phyloP scores from a whole-genome alignment of 805 yeast species.

The Lipomyces starkeyi region DNA sequence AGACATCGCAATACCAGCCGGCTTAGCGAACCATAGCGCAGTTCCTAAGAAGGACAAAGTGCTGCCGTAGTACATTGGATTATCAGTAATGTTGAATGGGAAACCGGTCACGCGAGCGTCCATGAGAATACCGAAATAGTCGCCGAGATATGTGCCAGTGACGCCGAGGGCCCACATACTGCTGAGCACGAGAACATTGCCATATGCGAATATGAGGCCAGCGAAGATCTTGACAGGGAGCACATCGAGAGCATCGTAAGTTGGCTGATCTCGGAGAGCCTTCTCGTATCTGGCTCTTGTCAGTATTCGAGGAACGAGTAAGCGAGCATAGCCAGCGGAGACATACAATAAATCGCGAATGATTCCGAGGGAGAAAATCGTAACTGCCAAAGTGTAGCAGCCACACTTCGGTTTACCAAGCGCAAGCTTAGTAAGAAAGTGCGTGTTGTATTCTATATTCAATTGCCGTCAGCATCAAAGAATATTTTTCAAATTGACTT shows the following conservation, averaged over 20 bases:
- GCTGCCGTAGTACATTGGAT: conserved; percentile 98
- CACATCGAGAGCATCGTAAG: conserved; percentile 57
- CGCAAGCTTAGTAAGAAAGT: conserved; percentile 73
- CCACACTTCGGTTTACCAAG: conserved; percentile 72
- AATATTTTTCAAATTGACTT: background rate
- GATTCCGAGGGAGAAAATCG: conserved; percentile 86
- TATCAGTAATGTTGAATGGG: conserved; percentile 89
- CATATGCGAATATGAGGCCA: conserved; percentile 60
- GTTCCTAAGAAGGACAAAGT: conserved; percentile 88
- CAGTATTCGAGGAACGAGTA: background rate
- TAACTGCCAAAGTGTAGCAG: conserved; percentile 80
- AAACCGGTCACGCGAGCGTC: conserved; percentile 85
- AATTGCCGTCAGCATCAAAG: background rate
- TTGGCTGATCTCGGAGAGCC: conserved; percentile 76
- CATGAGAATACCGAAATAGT: conserved; percentile 96
- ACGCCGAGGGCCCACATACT: conserved; percentile 94
- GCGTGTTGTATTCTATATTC: conserved; percentile 69
- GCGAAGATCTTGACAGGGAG: conserved; percentile 58
- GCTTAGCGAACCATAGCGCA: conserved; percentile 81
- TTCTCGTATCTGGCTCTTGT: conserved; percentile 54
- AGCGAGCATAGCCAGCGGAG: background rate
- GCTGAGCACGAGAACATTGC: conserved; percentile 78
- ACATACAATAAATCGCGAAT: conserved; percentile 70
- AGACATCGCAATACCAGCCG: conserved; percentile 81
- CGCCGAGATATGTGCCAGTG: conserved; percentile 97